Evolutionary conservation across 2,329 filamentous ascomycete species (phyloP).

Genomic region (Curvularia eragrostidis): DNA sequence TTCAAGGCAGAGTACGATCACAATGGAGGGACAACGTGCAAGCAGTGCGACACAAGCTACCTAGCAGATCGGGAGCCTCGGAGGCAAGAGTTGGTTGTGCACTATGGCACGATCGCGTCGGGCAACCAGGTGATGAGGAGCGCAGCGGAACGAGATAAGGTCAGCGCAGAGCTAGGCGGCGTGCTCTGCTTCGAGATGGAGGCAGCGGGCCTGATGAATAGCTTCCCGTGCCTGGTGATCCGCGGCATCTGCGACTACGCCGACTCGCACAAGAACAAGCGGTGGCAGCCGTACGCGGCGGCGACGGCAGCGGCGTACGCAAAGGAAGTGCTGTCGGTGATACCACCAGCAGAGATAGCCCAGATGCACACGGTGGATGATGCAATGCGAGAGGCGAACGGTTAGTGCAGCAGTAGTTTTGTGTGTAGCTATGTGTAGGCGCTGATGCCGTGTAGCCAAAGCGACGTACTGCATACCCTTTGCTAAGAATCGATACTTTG

Average conservation of each 20-base stretch:
- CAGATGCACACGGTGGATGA: too few species aligned
- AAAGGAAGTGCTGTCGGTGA: constrained; percentile 1
- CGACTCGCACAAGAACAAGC: constrained; percentile 9
- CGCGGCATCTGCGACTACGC: constrained; percentile 10
- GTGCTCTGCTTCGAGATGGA: too few species aligned
- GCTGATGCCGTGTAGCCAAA: too few species aligned
- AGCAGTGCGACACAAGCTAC: constrained; percentile 9
- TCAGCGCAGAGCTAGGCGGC: too few species aligned
- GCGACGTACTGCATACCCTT: too few species aligned
- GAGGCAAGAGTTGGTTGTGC: constrained; percentile 31
- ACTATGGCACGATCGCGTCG: constrained; percentile 52
- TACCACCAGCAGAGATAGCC: background rate
- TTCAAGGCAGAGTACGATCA: constrained; percentile 25
- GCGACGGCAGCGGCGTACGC: constrained; percentile 3
- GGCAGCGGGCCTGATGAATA: constrained; percentile 7
- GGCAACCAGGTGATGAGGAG: constrained; percentile 54
- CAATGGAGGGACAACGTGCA: constrained; percentile 12
- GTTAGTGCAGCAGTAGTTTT: too few species aligned
- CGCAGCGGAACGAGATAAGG: constrained; percentile 44
- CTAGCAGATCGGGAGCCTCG: background rate
- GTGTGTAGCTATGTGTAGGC: too few species aligned
- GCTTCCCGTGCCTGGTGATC: constrained; percentile 5
- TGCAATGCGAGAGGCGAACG: too few species aligned
- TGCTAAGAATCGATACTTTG: too few species aligned
- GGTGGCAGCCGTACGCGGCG: constrained; percentile 6